Conservation (phyloP, 768 basidiomycete species). For the Polyporus arcularius region DNA sequence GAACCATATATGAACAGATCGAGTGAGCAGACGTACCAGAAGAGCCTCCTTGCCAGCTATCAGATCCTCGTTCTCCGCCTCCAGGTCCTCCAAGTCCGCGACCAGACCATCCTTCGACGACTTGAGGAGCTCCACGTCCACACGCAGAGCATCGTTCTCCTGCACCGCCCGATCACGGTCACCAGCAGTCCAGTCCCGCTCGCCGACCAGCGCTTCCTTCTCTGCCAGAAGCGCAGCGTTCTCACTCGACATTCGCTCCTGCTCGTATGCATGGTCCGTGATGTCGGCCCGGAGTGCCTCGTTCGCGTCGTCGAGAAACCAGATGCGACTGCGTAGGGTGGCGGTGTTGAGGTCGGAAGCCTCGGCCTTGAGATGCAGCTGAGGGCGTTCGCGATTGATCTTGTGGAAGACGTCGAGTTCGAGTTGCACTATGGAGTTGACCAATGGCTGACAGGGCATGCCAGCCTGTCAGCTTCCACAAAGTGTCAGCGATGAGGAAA, state of each 20-base stretch:
- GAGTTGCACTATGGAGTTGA: neutral
- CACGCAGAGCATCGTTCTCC: neutral
- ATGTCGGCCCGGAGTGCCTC: neutral
- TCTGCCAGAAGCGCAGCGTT: neutral
- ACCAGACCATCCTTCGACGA: neutral
- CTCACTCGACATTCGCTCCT: neutral
- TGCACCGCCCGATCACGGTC: neutral
- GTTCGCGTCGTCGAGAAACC: neutral
- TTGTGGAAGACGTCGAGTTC: neutral
- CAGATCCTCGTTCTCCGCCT: neutral
- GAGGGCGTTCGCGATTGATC: neutral
- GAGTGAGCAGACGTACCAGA: neutral
- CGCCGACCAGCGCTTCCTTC: neutral
- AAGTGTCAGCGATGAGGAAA: no score
- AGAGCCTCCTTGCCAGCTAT: neutral
- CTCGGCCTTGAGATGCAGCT: neutral
- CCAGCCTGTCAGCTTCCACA: no score
- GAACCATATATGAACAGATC: neutral
- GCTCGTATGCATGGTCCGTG: neutral
- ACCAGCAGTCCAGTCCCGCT: neutral
- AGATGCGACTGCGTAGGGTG: neutral
- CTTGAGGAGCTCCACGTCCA: neutral
- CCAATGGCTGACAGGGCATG: no score
- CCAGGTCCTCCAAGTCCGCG: neutral
- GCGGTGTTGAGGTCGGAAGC: neutral